Evolutionary conservation across 2,329 filamentous ascomycete species (phyloP).

Genomic region (Periconia sp.): DNA sequence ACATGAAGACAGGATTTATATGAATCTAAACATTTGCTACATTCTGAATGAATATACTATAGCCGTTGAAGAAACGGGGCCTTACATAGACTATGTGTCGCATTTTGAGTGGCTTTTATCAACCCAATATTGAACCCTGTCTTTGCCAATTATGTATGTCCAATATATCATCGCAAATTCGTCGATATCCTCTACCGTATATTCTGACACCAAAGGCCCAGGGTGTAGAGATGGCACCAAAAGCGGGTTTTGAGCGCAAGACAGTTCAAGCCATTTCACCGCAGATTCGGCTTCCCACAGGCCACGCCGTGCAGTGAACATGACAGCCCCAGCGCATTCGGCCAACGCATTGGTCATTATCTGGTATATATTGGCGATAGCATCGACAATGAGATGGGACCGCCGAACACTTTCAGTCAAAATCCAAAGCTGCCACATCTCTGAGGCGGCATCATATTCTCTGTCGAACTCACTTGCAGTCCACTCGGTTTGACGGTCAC

Average conservation of each 20-base stretch:
- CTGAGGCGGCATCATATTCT: not conserved
- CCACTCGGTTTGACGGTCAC: not conserved
- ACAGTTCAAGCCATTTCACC: not conserved
- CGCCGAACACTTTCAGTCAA: constrained; percentile 5
- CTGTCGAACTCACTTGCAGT: not conserved
- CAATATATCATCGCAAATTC: not conserved
- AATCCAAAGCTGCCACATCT: not conserved
- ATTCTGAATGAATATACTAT: too few species aligned
- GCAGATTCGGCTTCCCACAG: constrained; percentile 4
- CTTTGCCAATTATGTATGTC: not conserved
- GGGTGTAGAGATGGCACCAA: not conserved
- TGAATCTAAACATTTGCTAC: too few species aligned
- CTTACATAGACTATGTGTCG: too few species aligned
- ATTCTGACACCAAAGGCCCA: not conserved
- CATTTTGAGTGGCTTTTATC: too few species aligned
- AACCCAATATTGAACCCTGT: constrained; percentile 1
- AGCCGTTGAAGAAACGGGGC: too few species aligned
- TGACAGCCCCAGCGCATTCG: constrained; percentile 1
- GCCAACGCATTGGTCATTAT: constrained; percentile 1
- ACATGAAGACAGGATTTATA: too few species aligned
- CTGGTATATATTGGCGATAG: not conserved
- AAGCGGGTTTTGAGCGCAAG: not conserved
- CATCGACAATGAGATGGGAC: not conserved
- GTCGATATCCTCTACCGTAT: not conserved
- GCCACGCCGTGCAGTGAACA: not conserved